Conservation (phyloP, 177 flowering plant species). For the Vitis hybrid region DNA sequence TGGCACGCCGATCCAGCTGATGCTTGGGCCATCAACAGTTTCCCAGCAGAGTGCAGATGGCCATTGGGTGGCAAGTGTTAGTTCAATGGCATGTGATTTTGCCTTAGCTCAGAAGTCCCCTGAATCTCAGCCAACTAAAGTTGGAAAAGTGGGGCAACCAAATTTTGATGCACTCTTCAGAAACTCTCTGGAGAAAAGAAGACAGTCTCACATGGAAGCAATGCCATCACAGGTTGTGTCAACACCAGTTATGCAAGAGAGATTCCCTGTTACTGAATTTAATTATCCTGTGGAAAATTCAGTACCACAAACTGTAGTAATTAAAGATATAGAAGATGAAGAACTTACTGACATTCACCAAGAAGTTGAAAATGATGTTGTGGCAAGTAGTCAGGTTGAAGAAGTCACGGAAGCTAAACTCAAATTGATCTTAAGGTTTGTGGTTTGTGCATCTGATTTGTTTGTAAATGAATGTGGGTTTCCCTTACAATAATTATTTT, state of each 20-base stretch:
- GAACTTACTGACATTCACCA: slow-evolving; percentile 13
- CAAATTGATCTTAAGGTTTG: slow-evolving; percentile 75
- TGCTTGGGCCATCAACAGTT: slow-evolving; percentile 9
- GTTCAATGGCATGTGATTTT: slow-evolving; percentile 11
- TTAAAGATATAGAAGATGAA: slow-evolving; percentile 26
- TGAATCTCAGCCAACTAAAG: slow-evolving; percentile 19
- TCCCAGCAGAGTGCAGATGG: slow-evolving; percentile 19
- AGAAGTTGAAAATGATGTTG: slow-evolving; percentile 26
- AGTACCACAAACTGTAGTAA: slow-evolving; percentile 9
- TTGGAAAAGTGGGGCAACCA: slow-evolving; percentile 18
- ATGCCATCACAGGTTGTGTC: slow-evolving; percentile 24
- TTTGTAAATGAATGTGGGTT: slow-evolving; percentile 2
- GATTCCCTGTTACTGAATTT: slow-evolving; percentile 14
- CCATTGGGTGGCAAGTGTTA: slow-evolving; percentile 18
- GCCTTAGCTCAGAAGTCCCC: slow-evolving; percentile 19
- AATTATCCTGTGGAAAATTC: slow-evolving; percentile 19
- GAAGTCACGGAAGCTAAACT: slow-evolving; percentile 77
- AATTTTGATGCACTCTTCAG: slow-evolving; percentile 15
- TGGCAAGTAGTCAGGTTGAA: slow-evolving; percentile 32
- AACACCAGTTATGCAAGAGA: slow-evolving; percentile 18
- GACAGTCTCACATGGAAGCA: slow-evolving; percentile 16
- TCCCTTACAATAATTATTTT: neutral
- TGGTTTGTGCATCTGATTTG: slow-evolving; percentile 7
- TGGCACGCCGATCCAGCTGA: slow-evolving; percentile 14
- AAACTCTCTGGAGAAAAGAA: slow-evolving; percentile 25